A percentile compares a stretch with the other conserved stretches of the same genome.
phyloP scores from a whole-genome alignment of 139 green algal genomes.

The Astrephomene gubernaculifera region DNA sequence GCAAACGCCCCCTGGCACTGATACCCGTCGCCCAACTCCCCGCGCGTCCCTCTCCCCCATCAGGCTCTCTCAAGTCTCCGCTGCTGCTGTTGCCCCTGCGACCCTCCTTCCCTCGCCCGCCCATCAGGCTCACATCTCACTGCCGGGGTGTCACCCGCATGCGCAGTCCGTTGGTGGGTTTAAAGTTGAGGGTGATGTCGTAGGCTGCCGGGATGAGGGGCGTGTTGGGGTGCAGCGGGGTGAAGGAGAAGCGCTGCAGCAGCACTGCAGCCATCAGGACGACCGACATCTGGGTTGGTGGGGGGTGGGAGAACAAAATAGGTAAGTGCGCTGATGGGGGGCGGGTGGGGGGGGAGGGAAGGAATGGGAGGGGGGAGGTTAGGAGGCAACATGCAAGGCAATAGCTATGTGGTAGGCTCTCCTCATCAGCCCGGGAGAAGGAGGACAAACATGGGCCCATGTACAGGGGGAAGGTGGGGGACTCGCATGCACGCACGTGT shows the following conservation, averaged over 20 bases:
- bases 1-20: too few relatives aligned
- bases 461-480: neutral
- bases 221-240: constrained; percentile 46
- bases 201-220: constrained; percentile 62
- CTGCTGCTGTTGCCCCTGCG: too few relatives aligned
- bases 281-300: constrained; percentile 60
- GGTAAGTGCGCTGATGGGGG: neutral
- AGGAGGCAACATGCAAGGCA: neutral
- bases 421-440: neutral
- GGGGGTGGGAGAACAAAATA: neutral
- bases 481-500: neutral
- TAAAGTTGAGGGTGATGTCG: constrained; percentile 79
- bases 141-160: constrained; percentile 62
- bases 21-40: too few relatives aligned
- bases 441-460: neutral
- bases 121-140: too few relatives aligned
- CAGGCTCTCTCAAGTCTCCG: too few relatives aligned
- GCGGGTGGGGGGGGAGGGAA: neutral
- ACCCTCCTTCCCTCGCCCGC: too few relatives aligned
- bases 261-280: constrained; percentile 66
- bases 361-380: neutral
- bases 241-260: constrained; percentile 65
- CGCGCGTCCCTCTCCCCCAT: too few relatives aligned
- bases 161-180: constrained; percentile 55
- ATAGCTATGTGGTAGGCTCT: neutral